Evolutionary conservation across 305 asterid genomes (phyloP).

Genomic region (Fraxinus latifolia): DNA sequence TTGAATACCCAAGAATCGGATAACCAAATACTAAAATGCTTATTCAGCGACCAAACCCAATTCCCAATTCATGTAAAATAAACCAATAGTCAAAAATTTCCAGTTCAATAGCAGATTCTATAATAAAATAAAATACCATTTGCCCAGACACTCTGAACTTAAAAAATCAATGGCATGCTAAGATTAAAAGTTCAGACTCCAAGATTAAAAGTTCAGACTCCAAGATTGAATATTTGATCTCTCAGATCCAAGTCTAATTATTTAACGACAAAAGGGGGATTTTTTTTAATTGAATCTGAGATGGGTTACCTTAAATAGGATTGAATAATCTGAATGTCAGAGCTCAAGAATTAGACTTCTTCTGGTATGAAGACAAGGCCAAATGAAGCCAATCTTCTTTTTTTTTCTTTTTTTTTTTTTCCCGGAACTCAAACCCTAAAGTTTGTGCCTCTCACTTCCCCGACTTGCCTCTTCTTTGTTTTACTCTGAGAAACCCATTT

Average conservation of each 20-base stretch:
- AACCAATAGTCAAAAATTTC: not conserved
- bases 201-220: not conserved
- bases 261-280: not conserved
- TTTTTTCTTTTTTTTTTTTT: too few species aligned
- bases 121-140: slow-evolving; percentile 10
- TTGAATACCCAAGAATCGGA: slow-evolving; percentile 14
- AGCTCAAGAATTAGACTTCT: slow-evolving; percentile 4
- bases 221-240: not conserved
- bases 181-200: not conserved
- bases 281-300: slow-evolving; percentile 12
- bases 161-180: slow-evolving; percentile 12
- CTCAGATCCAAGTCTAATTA: slow-evolving; percentile 21
- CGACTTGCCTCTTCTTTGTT: not conserved
- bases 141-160: not conserved
- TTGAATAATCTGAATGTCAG: slow-evolving; percentile 10
- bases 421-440: slow-evolving; percentile 23
- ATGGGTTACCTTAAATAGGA: slow-evolving; percentile 24
- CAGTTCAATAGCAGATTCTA: slow-evolving; percentile 11
- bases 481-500: not conserved
- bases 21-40: not conserved
- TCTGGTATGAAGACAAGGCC: slow-evolving; percentile 2
- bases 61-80: not conserved
- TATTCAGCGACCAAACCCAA: slow-evolving; percentile 17
- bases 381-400: not conserved
- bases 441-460: slow-evolving; percentile 6